A percentile compares a stretch with the other conserved stretches of the same genome.
Conservation (phyloP, 495 filamentous ascomycete genomes). For the Neurospora tetrasperma region DNA sequence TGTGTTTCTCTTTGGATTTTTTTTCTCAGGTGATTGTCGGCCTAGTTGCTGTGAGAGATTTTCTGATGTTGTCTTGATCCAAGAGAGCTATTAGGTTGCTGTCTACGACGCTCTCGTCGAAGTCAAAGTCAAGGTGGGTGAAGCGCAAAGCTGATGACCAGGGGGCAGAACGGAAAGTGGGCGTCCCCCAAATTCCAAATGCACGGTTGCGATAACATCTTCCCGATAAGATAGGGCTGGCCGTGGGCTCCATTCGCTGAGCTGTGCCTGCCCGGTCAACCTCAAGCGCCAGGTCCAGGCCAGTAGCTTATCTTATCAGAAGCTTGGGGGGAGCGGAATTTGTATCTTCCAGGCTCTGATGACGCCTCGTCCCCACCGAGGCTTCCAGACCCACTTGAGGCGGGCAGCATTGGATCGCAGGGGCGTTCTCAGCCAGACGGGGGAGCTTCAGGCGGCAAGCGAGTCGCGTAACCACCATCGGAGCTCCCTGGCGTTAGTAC, state of each 20-base stretch:
- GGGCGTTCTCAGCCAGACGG: not conserved
- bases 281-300: not conserved
- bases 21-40: not conserved
- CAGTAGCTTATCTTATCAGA: not conserved
- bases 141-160: not conserved
- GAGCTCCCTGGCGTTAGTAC: not conserved
- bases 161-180: slow-evolving; percentile 2
- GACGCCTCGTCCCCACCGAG: not conserved
- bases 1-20: not conserved
- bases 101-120: not conserved
- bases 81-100: too few species aligned
- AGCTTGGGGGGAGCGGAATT: slow-evolving; percentile 1
- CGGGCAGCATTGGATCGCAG: not conserved
- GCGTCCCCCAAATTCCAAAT: slow-evolving; percentile 1
- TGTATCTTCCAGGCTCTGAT: not conserved
- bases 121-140: not conserved
- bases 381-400: not conserved
- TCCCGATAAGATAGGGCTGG: slow-evolving; percentile 5
- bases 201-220: slow-evolving; percentile 2
- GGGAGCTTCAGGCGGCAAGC: slow-evolving; percentile 26
- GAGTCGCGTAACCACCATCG: slow-evolving; percentile 29
- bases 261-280: not conserved
- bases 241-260: not conserved
- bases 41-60: not conserved
- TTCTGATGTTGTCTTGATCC: not conserved